A percentile compares a stretch with the other conserved stretches of the same genome.
phyloP scores from a whole-genome alignment of 2,329 filamentous ascomycete species.

The Colletotrichum siamense region DNA sequence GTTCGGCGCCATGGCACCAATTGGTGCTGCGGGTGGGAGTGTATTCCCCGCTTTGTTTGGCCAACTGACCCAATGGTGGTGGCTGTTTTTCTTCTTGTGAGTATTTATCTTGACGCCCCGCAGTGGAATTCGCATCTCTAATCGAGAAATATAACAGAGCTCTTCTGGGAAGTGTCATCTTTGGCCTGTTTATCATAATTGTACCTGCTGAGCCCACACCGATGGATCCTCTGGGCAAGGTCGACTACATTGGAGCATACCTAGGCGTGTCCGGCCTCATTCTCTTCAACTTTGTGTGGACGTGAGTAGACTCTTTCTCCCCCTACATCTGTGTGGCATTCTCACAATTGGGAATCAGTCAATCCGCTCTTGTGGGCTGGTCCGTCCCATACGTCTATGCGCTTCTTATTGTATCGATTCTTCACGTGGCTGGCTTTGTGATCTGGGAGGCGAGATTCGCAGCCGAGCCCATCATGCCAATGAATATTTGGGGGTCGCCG shows the following conservation, averaged over 20 bases:
- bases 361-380: neutral
- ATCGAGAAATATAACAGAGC: neutral
- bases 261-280: neutral
- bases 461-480: neutral
- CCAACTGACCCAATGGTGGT: neutral
- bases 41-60: neutral
- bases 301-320: neutral
- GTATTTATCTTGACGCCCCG: rapidly evolving
- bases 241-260: neutral
- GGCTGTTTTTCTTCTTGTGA: neutral
- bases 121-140: neutral
- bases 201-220: neutral
- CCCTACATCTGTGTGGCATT: neutral
- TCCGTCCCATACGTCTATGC: neutral
- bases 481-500: neutral
- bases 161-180: neutral
- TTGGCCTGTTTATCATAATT: neutral
- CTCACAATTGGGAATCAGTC: neutral
- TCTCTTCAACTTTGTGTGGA: neutral
- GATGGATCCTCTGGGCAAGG: neutral
- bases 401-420: neutral
- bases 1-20: neutral
- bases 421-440: neutral
- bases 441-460: neutral
- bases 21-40: neutral